Evolutionary conservation across 305 asterid genomes (phyloP), one percentile per base, ranked within the genome.

Genomic region (Coffea humblotiana): DNA sequence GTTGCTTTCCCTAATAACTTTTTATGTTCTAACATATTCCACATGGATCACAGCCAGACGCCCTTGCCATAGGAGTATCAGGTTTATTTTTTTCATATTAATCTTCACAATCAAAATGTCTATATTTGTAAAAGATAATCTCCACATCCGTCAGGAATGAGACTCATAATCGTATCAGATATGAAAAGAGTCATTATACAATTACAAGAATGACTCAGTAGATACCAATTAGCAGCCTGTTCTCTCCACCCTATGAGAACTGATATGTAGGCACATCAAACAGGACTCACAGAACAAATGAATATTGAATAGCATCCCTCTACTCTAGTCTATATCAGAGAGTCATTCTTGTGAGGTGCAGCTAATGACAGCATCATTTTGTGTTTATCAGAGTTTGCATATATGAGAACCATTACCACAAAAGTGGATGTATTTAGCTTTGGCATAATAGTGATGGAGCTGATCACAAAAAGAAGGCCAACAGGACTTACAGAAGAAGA

Each of bases 401-500:
- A 93, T 82, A 88, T 88, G 96, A 88, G 92, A 91, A 88, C 84
- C 76, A 91, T 92, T 4, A 88, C 94, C 37, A 92, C 94, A 32
- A 93, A 93, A 76, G 95, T 92, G 77, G 97, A 94, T 66, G 89
- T 93, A 40, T 94, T 93, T 88, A 93, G 98, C 94, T 93, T 88
- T 47, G 97, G 98, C 8, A 84, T 94, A 40, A 87, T 94, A 60
- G 71, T 84, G 60, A 90, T 92, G 98, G 98, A 94, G 88, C 21
- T 94, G 64, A 80, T 93, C 48, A 94, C 98, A 8, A 85, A 84
- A 80, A 87, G 84, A 80, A 83, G 98, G 88, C 98, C 98, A 77
- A 93, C 98, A 5, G 94, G 92, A 75, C 86, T 91, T 47, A 69
- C 85, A 9, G 90, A 77, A n/a, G 90, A 87, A 58, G 91, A 87